Evolutionary conservation across 495 filamentous ascomycete genomes (phyloP).

Genomic region (Penicillium samsonianum): DNA sequence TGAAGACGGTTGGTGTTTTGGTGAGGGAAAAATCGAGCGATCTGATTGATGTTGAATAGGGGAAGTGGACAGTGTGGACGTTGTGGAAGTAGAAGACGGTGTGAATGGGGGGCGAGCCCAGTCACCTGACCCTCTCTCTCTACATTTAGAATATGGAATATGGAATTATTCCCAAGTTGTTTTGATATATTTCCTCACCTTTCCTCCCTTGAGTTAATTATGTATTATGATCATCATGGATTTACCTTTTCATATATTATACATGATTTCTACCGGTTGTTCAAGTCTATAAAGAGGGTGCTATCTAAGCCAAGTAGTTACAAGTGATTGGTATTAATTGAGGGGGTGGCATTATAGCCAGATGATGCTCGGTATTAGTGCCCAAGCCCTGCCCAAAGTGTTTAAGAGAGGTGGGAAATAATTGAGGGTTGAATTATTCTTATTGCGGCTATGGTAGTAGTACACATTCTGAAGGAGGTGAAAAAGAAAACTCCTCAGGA

Average conservation of each 20-base stretch:
- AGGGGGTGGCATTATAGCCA: background rate
- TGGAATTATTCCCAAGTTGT: too few species aligned
- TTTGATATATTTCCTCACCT: background rate
- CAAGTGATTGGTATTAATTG: background rate
- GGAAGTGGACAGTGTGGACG: background rate
- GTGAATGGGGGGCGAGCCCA: slow-evolving; percentile 3
- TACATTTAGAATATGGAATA: background rate
- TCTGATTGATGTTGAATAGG: slow-evolving; percentile 8
- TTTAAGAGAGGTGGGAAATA: background rate
- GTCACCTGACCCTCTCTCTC: slow-evolving; percentile 14
- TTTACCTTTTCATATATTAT: background rate
- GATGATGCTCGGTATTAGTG: background rate
- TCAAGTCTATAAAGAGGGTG: background rate
- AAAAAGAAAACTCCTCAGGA: background rate
- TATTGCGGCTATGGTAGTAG: slow-evolving; percentile 4
- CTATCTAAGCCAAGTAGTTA: background rate
- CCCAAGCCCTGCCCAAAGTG: background rate
- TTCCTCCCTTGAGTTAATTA: background rate
- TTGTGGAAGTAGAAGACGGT: slow-evolving; percentile 7
- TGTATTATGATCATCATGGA: background rate
- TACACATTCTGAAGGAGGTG: slow-evolving; percentile 1
- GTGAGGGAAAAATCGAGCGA: background rate
- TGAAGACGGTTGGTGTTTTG: slow-evolving; percentile 9
- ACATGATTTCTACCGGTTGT: background rate
- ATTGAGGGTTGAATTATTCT: background rate